Percentiles rank a stretch among this genome's conserved stretches.
These are phyloP conservation scores for Cronartium quercuum DNA, from an alignment of 1,284 basidiomycete genomes.

Conservation along the genomic window DNA sequence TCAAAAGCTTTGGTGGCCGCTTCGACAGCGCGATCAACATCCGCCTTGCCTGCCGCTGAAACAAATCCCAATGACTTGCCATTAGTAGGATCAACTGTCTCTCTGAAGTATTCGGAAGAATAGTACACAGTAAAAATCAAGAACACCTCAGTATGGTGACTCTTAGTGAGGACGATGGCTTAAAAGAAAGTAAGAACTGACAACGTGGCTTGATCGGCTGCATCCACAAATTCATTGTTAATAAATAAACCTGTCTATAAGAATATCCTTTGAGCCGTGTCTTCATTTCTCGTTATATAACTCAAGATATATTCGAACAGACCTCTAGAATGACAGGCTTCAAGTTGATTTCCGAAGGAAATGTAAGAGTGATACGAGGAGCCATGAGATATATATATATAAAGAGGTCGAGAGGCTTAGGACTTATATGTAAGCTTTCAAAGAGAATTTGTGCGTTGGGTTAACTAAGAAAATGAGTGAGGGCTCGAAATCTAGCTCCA, in stretches of 20 bases:
- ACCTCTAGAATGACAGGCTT: slow-evolving; percentile 21
- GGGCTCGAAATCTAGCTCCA: too few relatives aligned
- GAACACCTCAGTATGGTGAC: too few relatives aligned
- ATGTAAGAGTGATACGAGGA: slow-evolving; percentile 13
- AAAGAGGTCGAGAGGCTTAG: too few relatives aligned
- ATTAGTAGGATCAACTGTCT: slow-evolving; percentile 69
- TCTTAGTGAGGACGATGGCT: too few relatives aligned
- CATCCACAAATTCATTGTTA: slow-evolving; percentile 69
- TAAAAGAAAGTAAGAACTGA: neutral
- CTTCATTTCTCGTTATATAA: neutral
- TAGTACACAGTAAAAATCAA: neutral
- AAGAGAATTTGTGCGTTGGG: too few relatives aligned
- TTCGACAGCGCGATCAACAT: slow-evolving; percentile 69
- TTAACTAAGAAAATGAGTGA: too few relatives aligned
- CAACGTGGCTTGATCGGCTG: slow-evolving; percentile 60
- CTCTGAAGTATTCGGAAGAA: slow-evolving; percentile 50
- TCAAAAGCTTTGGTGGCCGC: slow-evolving; percentile 73
- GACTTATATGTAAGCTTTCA: too few relatives aligned
- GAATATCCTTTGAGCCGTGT: neutral
- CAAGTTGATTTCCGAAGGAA: slow-evolving; percentile 20
- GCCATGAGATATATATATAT: too few relatives aligned
- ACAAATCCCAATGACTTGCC: slow-evolving; percentile 66
- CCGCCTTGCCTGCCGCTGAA: slow-evolving; percentile 61
- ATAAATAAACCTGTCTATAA: slow-evolving; percentile 74
- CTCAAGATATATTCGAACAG: neutral